Base-by-base conservation (phyloP, 1,284 basidiomycete species). In the Xerocomus amazonicus region DNA sequence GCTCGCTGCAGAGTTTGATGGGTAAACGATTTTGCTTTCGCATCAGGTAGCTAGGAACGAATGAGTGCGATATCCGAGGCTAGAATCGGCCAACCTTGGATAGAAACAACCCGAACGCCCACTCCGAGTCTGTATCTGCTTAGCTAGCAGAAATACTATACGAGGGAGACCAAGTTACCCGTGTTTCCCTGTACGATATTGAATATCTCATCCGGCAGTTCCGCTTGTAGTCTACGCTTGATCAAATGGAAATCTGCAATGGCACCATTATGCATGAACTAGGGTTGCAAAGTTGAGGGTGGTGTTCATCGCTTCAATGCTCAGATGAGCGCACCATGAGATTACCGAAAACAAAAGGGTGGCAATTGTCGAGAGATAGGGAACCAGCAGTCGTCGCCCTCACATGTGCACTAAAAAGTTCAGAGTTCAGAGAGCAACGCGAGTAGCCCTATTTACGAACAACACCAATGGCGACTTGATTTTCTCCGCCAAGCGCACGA, bases 251-350 rank as follows among this genome's bases (percentile, higher is more conserved):
- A 97, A 8, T 90, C 85, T 45, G 88, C 83, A 53, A 97, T 90
- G 47, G 83, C 84, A 46, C 91, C 94, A 58, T 97, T 97, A 68
- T 97, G 94, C 94, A 97, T 97, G 73, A 90, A 97, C 88, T 94
- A 59, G 9, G 37, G 35, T 51, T 36, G 41, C 7, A 9, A 26
- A 29, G n/a, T 12, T 9, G 5, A 50, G 33, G 48, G 37, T 42
- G 44, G 29, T 2, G 23, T 27, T 33, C 19, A 23, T 23, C 19
- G 4, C 4, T 23, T 23, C 19, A 23, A 23, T 14, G 16, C 48
- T 37, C 19, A 23, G 19, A 23, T n/a, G 27, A 29, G 56, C 75
- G 51, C 56, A 91, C 91, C 91, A 95, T 96, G 46, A 96, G 72
- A 59, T 89, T 90, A 26, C 88, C 89, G 60, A 90, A 84, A 36